Base-by-base conservation (phyloP, 1,284 basidiomycete genomes). In the Flammula alnicola region DNA sequence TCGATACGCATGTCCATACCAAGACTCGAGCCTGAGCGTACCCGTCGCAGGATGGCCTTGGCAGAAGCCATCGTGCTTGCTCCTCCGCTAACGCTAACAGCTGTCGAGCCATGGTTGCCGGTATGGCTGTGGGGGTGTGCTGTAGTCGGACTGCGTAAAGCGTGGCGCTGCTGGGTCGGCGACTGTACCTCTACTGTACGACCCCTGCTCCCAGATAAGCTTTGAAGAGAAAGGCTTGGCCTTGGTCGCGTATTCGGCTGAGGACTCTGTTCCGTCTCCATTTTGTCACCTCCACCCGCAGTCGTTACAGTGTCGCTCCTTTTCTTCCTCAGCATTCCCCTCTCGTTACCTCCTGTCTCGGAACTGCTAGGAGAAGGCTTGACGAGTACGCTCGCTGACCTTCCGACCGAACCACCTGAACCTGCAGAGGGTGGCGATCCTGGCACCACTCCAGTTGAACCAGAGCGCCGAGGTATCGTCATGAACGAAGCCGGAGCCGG, bases 11-110 rank as follows among this genome's bases (percentile, higher is more conserved):
- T 41, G 19, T 44, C 48, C 45, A 49, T 39, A 16, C 49, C 35
- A 11, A 63, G 38, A 43, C 59, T 62, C 9, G 61, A 61, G 3
- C 62, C 59, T 9, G 62, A 62, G 3, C 61, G 49, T 4, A 62
- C 61, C 1, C 59, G 54, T 3, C 62, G 56, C 5, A 62, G 49
- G 10, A 63, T 26, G 1, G 56, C 55, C 35, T 51, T 52, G 6
- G 55, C 56, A 44, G n/a, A n/a, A n/a, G n/a, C n/a, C n/a, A n/a
- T 53, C 6, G 37, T 36, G 31, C 23, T 45, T 25, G 44, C 35
- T 40, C 38, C 9, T 32, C 23, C 17, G 16, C 36, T 3, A 19
- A 17, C 9, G 10, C n/a, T 8, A 17, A n/a, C 27, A 19, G 51
- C 12, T 3, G 41, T 22, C n/a, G 36, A 16, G 32, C 11, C 14